Conservation (phyloP, 1,284 basidiomycete genomes). For the Meripilus lineatus region DNA sequence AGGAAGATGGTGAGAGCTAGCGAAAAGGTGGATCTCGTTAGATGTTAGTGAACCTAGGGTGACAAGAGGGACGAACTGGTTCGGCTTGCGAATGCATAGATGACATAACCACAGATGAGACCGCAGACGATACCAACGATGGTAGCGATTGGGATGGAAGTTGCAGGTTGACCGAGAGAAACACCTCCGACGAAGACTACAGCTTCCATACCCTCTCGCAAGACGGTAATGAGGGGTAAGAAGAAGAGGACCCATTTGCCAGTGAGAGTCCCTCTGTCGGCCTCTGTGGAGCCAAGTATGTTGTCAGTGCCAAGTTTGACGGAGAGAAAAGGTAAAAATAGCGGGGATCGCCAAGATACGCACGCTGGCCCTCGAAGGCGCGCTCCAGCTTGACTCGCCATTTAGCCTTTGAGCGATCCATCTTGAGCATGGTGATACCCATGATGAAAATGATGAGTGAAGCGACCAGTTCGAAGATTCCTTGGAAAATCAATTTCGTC, state of each 20-base stretch:
- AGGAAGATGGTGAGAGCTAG: slow-evolving; percentile 80
- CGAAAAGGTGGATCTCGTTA: not conserved
- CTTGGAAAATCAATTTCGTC: slow-evolving; percentile 37
- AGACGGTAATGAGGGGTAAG: slow-evolving; percentile 84
- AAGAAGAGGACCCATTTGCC: slow-evolving; percentile 86
- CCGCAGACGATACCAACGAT: slow-evolving; percentile 81
- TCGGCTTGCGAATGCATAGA: slow-evolving; percentile 74
- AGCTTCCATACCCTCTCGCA: slow-evolving; percentile 92
- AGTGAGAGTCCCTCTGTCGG: slow-evolving; percentile 40
- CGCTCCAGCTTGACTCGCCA: slow-evolving; percentile 86
- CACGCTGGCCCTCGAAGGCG: slow-evolving; percentile 66
- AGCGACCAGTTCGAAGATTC: slow-evolving; percentile 80
- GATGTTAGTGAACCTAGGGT: not conserved
- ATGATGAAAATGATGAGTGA: slow-evolving; percentile 66
- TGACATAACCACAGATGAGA: slow-evolving; percentile 58
- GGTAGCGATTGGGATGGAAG: slow-evolving; percentile 84
- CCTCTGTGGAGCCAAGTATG: slow-evolving; percentile 23
- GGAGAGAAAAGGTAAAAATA: not conserved
- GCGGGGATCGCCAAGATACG: slow-evolving; percentile 12
- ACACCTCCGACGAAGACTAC: slow-evolving; percentile 94
- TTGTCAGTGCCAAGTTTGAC: not conserved
- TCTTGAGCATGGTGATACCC: slow-evolving; percentile 45
- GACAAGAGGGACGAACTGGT: slow-evolving; percentile 44
- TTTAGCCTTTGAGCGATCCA: slow-evolving; percentile 73
- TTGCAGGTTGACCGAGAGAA: slow-evolving; percentile 74